Conservation (phyloP, 495 filamentous ascomycete species). For the Aspergillus bridgeri region DNA sequence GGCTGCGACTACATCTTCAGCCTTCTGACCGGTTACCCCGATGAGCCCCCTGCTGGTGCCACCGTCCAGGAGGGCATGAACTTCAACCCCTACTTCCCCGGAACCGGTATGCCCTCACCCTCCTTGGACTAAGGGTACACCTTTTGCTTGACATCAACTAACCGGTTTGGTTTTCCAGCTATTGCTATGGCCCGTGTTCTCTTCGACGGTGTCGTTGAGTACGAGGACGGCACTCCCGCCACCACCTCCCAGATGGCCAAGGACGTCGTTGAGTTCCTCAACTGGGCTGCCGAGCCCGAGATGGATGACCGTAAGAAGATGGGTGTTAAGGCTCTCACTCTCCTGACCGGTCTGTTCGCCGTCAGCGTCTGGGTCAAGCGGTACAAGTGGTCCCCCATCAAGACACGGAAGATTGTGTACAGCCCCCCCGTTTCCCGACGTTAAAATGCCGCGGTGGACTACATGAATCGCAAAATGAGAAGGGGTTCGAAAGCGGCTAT, state of each 20-base stretch:
- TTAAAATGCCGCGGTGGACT: slow-evolving; percentile 31
- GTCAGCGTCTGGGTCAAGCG: slow-evolving; percentile 96
- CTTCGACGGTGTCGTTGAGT: slow-evolving; percentile 96
- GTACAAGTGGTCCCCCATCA: slow-evolving; percentile 97
- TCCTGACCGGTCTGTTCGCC: slow-evolving; percentile 74
- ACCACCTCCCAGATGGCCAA: slow-evolving; percentile 99
- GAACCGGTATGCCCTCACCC: slow-evolving; percentile 63
- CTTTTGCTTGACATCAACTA: slow-evolving; percentile 12
- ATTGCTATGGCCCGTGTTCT: slow-evolving; percentile 99
- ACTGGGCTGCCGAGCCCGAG: slow-evolving; percentile 98
- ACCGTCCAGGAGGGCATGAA: slow-evolving; percentile 80
- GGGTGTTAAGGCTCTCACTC: slow-evolving; percentile 88
- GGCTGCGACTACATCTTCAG: slow-evolving; percentile 98
- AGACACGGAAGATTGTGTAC: slow-evolving; percentile 90
- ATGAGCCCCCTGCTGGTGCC: slow-evolving; percentile 89
- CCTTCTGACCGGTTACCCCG: slow-evolving; percentile 96
- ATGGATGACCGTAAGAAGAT: slow-evolving; percentile 99
- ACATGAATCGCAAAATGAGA: slow-evolving; percentile 37
- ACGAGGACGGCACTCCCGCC: slow-evolving; percentile 94
- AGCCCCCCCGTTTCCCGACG: slow-evolving; percentile 62
- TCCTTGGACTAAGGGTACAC: no score
- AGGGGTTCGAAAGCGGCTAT: slow-evolving; percentile 25
- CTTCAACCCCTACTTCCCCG: slow-evolving; percentile 99
- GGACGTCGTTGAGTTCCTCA: slow-evolving; percentile 97
- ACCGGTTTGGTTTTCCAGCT: slow-evolving; percentile 37